phyloP scores from a whole-genome alignment of 768 basidiomycete species.

The Leccinum boreale region DNA sequence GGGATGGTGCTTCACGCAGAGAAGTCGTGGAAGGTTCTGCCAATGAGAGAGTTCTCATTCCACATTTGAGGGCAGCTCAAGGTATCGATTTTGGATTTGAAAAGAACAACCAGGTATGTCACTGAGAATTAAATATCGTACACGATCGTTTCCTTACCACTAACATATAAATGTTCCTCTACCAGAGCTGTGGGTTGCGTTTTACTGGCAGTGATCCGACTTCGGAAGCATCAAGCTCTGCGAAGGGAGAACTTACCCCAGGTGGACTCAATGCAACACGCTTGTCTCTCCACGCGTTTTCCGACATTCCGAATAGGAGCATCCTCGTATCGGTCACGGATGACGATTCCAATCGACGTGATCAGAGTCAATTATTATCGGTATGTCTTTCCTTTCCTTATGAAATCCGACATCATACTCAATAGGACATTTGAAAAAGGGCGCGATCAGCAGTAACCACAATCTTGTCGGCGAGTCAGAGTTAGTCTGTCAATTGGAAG shows the following conservation, averaged over 20 bases:
- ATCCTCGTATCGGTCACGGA: not conserved
- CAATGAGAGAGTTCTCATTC: not conserved
- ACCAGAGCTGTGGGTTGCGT: not conserved
- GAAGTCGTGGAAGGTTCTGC: not conserved
- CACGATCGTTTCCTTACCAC: not conserved
- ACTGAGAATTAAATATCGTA: not conserved
- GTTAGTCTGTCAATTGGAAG: conserved; percentile 4
- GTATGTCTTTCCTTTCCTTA: not conserved
- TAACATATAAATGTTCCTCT: not conserved
- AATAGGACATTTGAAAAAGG: not conserved
- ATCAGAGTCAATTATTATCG: not conserved
- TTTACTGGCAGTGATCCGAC: not conserved
- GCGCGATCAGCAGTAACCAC: not conserved
- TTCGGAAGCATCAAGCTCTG: not conserved
- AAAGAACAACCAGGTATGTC: not conserved
- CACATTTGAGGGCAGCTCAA: not conserved
- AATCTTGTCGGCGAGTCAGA: not conserved
- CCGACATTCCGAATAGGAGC: not conserved
- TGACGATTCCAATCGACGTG: not conserved
- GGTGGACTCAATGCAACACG: not conserved
- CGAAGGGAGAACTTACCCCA: not conserved
- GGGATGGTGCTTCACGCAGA: not conserved
- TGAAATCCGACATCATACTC: not conserved
- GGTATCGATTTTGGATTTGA: not conserved
- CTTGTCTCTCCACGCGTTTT: not conserved